Base-by-base conservation (phyloP, 768 basidiomycete species). In the Termitomyces sp. region DNA sequence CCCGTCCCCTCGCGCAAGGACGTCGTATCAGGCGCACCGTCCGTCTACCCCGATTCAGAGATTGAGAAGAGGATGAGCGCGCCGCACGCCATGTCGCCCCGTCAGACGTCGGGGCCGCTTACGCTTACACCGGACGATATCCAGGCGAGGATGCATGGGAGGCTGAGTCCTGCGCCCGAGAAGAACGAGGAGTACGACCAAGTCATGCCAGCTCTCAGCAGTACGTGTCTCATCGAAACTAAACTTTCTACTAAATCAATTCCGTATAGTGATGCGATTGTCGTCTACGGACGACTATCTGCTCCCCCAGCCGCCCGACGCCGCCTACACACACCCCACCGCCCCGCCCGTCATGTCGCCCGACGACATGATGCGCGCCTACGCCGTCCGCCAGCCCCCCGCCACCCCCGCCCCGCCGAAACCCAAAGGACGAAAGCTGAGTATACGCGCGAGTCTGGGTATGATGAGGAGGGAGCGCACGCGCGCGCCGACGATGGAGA, bases 361-460 rank as follows among this genome's bases (percentile, higher is more conserved):
- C 3, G 89, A 91, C 64, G 88, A 81, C 24, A 87, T 90, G 84
- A 74, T 90, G 44, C 81, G 85, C 37, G 85, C 85, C 1, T 90
- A 88, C 57, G 87, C 87, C 5, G 78, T 68, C n/a, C 66, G 70
- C 5, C 65, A 64, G 43, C 57, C 30, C 62, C 22, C 52, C 56
- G 40, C 5, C 19, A 46, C 30, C 14, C 49, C 14, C 12, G 42
- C 12, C 26, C 38, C 5, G 5, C 59, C 37, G 38, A 47, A 53
- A 10, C 12, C 6, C 0, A 54, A 57, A 26, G 58, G 58, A 1
- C 5, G 62, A 2, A 63, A 58, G 32, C 7, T 63, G 17, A 57
- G 55, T 17, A 44, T 63, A 9, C 47, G 58, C 2, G 49, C 53
- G 5, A 45, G 58, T n/a, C 37, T 62, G 7, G 60, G 58, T 7